A percentile compares a stretch with the other conserved stretches of the same genome.
Evolutionary conservation across 1,284 basidiomycete species (phyloP).

Genomic region (Melanopsichium pennsylvanicum): DNA sequence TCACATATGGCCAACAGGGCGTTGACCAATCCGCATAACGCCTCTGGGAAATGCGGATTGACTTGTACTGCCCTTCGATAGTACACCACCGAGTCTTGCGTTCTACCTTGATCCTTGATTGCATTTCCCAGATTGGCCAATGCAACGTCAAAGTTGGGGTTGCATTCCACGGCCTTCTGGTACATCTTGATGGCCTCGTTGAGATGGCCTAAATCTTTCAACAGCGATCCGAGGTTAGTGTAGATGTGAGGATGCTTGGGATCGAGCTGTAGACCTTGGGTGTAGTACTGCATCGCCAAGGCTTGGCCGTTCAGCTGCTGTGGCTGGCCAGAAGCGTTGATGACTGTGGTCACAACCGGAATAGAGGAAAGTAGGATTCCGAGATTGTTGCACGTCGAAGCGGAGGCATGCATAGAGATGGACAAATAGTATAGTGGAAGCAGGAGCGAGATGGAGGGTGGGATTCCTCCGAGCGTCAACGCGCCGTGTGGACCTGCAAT

Average conservation of each 20-base stretch:
- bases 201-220: conserved; percentile 72
- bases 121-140: conserved; percentile 74
- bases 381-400: conserved; percentile 73
- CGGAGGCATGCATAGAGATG: conserved; percentile 70
- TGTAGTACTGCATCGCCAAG: conserved; percentile 72
- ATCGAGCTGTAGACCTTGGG: conserved; percentile 71
- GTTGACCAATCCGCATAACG: conserved; percentile 72
- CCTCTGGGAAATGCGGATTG: conserved; percentile 72
- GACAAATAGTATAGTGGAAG: conserved; percentile 73
- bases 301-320: conserved; percentile 60
- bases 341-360: conserved; percentile 60
- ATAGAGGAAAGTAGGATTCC: conserved; percentile 72
- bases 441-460: conserved; percentile 69
- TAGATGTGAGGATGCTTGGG: conserved; percentile 72
- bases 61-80: conserved; percentile 71
- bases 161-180: conserved; percentile 70
- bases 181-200: conserved; percentile 71
- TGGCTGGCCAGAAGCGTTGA: conserved; percentile 62
- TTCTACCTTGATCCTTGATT: conserved; percentile 69
- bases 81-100: conserved; percentile 71
- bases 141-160: conserved; percentile 73
- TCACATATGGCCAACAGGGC: conserved; percentile 72
- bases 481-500: conserved; percentile 43
- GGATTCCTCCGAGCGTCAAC: conserved; percentile 65
- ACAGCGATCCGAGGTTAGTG: conserved; percentile 73